These are phyloP conservation scores for Chlorella sp. DNA, from an alignment of 139 green algal genomes.

Conservation along the genomic window DNA sequence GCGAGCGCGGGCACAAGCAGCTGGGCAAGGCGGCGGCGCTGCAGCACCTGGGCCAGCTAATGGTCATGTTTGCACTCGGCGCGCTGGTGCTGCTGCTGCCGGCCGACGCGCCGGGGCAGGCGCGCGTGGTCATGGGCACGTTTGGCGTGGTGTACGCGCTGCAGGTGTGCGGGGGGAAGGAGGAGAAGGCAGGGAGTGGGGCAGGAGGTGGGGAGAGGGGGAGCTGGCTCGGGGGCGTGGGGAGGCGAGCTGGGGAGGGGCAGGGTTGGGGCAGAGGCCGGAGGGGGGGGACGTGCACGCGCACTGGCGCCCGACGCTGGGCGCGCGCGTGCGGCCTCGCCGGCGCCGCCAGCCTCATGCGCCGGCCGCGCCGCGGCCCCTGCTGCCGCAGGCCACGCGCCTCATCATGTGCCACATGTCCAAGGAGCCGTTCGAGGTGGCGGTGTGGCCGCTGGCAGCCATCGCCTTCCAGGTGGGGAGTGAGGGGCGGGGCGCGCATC, in stretches of 20 bases:
- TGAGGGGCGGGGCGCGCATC: too few species aligned
- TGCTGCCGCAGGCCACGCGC: constrained; percentile 58
- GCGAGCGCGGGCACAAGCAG: constrained; percentile 74
- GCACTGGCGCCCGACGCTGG: too few species aligned
- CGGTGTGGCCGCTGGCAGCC: constrained; percentile 42
- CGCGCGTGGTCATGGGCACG: constrained; percentile 33
- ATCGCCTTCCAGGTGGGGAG: constrained; percentile 33
- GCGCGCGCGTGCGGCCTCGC: too few species aligned
- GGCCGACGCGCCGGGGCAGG: constrained; percentile 1
- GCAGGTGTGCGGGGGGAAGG: constrained; percentile 16
- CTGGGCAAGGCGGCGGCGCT: constrained; percentile 47
- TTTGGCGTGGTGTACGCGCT: constrained; percentile 53
- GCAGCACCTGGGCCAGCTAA: constrained; percentile 70
- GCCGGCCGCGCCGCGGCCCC: too few species aligned
- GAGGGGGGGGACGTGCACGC: too few species aligned
- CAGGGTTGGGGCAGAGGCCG: too few species aligned
- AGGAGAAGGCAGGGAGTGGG: too few species aligned
- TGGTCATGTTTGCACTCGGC: constrained; percentile 26
- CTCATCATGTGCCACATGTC: constrained; percentile 93
- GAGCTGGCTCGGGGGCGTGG: too few species aligned
- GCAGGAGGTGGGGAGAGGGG: too few species aligned
- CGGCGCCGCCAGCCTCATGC: too few species aligned
- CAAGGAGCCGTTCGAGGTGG: constrained; percentile 78
- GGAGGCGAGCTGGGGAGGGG: too few species aligned
- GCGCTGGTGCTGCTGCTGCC: constrained; percentile 22